phyloP scores from a whole-genome alignment of 2,329 filamentous ascomycete genomes.

The Cryphonectria carpinicola region DNA sequence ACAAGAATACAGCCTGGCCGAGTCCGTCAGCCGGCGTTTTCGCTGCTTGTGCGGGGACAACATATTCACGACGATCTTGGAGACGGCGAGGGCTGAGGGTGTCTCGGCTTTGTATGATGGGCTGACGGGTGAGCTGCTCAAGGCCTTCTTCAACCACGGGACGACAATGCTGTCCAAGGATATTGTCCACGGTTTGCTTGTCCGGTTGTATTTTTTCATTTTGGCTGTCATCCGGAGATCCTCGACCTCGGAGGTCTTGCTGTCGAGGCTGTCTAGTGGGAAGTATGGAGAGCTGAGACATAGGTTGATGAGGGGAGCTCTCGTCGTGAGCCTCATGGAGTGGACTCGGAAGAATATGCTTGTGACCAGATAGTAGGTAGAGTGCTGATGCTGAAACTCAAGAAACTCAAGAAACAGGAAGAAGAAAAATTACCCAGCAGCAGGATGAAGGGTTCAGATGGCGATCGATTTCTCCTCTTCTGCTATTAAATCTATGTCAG shows the following conservation, averaged over 20 bases:
- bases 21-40: slow-evolving; percentile 34
- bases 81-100: slow-evolving; percentile 67
- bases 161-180: slow-evolving; percentile 89
- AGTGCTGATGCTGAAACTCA: neutral
- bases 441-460: neutral
- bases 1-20: slow-evolving; percentile 32
- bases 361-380: slow-evolving; percentile 15
- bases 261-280: slow-evolving; percentile 26
- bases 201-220: slow-evolving; percentile 71
- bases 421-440: neutral
- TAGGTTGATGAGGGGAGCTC: slow-evolving; percentile 13
- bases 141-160: slow-evolving; percentile 84
- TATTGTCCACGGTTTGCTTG: slow-evolving; percentile 70
- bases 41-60: slow-evolving; percentile 46
- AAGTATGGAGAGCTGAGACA: slow-evolving; percentile 24
- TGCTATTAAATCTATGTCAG: slow-evolving; percentile 41
- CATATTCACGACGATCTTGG: slow-evolving; percentile 66
- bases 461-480: neutral
- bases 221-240: slow-evolving; percentile 51
- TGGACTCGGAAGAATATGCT: slow-evolving; percentile 31
- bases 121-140: slow-evolving; percentile 74
- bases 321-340: slow-evolving; percentile 34
- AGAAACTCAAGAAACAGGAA: too few species aligned
- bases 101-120: slow-evolving; percentile 73
- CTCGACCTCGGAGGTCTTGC: slow-evolving; percentile 46